Conservation (phyloP, 192 early-diverging fungal genomes). For the Geosiphon pyriformis region DNA sequence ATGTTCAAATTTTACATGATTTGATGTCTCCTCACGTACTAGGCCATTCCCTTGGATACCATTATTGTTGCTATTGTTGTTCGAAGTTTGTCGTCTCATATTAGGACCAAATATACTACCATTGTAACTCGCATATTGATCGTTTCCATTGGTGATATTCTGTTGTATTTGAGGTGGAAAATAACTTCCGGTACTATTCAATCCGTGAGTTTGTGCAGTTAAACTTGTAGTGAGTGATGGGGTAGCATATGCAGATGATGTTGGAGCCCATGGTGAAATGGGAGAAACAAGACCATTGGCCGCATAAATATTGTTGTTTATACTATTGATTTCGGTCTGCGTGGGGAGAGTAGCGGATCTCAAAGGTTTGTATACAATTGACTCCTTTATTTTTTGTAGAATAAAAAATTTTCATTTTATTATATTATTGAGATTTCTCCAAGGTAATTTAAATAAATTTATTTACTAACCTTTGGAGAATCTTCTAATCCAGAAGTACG, state of each 20-base stretch:
- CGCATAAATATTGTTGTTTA: not conserved
- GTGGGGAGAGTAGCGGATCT: conserved; percentile 16
- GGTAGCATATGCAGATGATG: conserved; percentile 10
- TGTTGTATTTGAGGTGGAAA: conserved; percentile 22
- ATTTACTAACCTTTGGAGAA: conserved; percentile 22
- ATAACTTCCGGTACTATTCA: conserved; percentile 19
- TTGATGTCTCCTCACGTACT: conserved; percentile 16
- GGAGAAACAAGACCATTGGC: conserved; percentile 3
- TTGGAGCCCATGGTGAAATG: conserved; percentile 14
- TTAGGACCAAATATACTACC: conserved; percentile 17
- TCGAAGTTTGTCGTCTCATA: conserved; percentile 17
- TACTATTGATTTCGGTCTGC: conserved; percentile 20
- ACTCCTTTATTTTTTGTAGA: conserved; percentile 20
- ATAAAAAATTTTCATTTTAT: conserved; percentile 10
- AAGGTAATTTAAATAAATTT: not conserved
- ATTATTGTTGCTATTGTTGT: conserved; percentile 16
- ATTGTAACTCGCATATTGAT: conserved; percentile 19
- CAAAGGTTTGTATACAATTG: conserved; percentile 22
- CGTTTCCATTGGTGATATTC: conserved; percentile 6
- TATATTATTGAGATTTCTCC: not conserved
- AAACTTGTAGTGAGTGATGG: conserved; percentile 4
- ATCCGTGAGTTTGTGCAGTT: conserved; percentile 5
- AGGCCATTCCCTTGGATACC: conserved; percentile 17
- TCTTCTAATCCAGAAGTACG: conserved; percentile 16
- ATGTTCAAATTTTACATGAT: conserved; percentile 22